phyloP scores from a whole-genome alignment of 1,139 yeast species.

The Hyphopichia burtonii region DNA sequence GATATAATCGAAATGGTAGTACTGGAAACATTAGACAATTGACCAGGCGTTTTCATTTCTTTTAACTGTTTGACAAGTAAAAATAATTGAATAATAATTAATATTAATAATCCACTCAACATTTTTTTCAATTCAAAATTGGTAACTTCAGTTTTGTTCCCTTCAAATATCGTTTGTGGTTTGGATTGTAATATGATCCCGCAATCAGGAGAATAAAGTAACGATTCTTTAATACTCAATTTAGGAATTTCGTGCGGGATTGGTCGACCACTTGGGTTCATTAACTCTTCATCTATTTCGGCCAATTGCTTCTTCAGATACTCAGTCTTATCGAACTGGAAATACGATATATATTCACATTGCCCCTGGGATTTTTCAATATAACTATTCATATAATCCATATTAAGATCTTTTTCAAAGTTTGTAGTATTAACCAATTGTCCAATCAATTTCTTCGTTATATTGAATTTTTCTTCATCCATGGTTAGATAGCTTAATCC shows the following conservation, averaged over 20 bases:
- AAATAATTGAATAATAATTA: conserved; percentile 36
- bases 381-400: conserved; percentile 40
- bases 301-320: conserved; percentile 51
- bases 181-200: conserved; percentile 53
- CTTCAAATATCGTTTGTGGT: conserved; percentile 35
- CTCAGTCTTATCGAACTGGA: conserved; percentile 65
- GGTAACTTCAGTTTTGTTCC: conserved; percentile 55
- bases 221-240: conserved; percentile 51
- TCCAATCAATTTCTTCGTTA: conserved; percentile 34
- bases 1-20: conserved; percentile 56
- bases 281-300: conserved; percentile 69
- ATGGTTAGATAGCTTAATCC: conserved; percentile 59
- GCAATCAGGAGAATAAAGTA: conserved; percentile 88
- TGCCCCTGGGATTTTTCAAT: conserved; percentile 38
- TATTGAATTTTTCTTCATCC: conserved; percentile 41
- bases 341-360: conserved; percentile 72
- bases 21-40: conserved; percentile 45
- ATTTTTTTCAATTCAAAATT: conserved; percentile 42
- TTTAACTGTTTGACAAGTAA: conserved; percentile 61
- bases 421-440: conserved; percentile 43
- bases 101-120: conserved; percentile 44
- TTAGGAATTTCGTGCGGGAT: conserved; percentile 53
- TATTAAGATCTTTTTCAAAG: conserved; percentile 28
- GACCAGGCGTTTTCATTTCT: conserved; percentile 74
- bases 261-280: conserved; percentile 75